phyloP scores from a whole-genome alignment of 441 rosid species.

The Populus hybrid region DNA sequence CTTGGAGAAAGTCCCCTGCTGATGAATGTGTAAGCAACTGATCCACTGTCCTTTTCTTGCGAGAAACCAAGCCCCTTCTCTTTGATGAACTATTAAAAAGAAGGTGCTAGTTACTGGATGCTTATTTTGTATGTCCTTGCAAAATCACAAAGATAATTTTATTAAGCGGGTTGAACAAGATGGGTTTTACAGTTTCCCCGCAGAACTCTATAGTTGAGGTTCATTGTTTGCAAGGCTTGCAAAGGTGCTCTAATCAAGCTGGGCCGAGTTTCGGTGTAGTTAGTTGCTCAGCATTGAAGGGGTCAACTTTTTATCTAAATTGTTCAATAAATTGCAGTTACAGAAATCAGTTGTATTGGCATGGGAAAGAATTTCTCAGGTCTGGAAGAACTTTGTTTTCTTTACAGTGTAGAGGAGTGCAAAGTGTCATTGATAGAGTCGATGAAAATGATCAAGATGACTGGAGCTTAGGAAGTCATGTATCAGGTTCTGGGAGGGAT shows the following conservation, averaged over 20 bases:
- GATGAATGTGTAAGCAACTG: neutral
- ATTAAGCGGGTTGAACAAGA: conserved; percentile 27
- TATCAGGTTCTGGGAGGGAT: conserved; percentile 22
- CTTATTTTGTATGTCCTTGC: neutral
- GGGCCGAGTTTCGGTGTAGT: neutral
- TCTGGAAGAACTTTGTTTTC: conserved; percentile 24
- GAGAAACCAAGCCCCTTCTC: conserved; percentile 1
- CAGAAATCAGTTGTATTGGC: conserved; percentile 18
- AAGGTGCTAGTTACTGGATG: neutral
- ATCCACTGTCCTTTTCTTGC: neutral
- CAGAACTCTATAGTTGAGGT: conserved; percentile 34
- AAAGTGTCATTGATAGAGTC: conserved; percentile 34
- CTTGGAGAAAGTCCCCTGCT: conserved; percentile 9
- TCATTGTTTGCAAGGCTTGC: conserved; percentile 27
- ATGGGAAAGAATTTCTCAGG: conserved; percentile 24
- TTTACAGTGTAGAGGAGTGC: conserved; percentile 32
- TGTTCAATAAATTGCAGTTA: conserved; percentile 16
- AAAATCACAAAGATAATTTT: neutral
- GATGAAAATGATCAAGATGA: conserved; percentile 44
- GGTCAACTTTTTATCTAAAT: conserved; percentile 14
- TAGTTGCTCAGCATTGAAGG: conserved; percentile 12
- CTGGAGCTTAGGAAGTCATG: conserved; percentile 34
- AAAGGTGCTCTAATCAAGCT: conserved; percentile 25
- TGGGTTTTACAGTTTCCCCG: conserved; percentile 39
- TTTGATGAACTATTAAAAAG: conserved; percentile 11